Conservation (phyloP, 2,329 filamentous ascomycete genomes). For the Pseudogymnoascus sp. region DNA sequence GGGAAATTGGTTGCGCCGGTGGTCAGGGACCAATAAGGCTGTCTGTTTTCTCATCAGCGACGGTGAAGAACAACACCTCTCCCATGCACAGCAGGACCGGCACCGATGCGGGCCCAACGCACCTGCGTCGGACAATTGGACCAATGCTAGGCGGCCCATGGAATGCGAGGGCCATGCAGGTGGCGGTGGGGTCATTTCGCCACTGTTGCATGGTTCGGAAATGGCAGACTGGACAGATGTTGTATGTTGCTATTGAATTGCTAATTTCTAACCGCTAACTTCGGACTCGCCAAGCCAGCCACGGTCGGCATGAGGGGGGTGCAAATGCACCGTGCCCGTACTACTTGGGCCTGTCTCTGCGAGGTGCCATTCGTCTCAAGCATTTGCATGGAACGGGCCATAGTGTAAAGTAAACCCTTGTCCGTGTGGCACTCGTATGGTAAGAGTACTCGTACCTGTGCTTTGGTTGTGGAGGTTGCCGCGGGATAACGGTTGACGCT, state of each 20-base stretch:
- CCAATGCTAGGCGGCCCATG: background rate
- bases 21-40: background rate
- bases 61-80: background rate
- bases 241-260: background rate
- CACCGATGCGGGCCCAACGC: background rate
- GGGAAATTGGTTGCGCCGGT: background rate
- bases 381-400: background rate
- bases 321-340: background rate
- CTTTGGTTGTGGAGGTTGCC: background rate
- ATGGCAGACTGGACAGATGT: background rate
- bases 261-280: background rate
- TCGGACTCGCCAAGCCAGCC: background rate
- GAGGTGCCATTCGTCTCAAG: background rate
- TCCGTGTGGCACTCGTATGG: background rate
- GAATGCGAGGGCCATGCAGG: background rate
- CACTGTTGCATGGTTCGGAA: background rate
- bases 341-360: background rate
- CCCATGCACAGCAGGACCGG: background rate
- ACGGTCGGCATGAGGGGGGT: background rate
- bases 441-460: constrained; percentile 1
- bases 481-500: background rate
- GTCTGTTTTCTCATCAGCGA: background rate
- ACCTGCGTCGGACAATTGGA: constrained; percentile 3
- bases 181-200: constrained; percentile 1
- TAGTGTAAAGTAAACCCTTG: background rate